Evolutionary conservation across 2,329 filamentous ascomycete genomes (phyloP), one percentile per base, ranked within the genome.

Genomic region (Cryphonectria radicalis): DNA sequence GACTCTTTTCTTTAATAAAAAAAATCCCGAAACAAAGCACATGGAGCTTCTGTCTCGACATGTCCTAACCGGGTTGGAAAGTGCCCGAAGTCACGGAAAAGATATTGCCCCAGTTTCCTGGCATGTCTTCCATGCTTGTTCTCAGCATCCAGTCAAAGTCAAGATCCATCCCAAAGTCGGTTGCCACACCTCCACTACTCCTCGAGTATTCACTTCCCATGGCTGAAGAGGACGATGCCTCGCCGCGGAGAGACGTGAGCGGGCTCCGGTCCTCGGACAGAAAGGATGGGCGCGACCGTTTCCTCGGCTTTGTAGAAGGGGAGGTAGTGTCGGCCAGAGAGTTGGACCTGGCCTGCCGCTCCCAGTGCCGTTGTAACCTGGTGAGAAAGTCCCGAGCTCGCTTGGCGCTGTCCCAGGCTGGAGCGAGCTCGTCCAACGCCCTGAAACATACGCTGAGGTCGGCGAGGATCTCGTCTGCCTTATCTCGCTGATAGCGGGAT

Each of bases 361-460:
- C 17, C 46, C 46, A 53, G 22, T 53, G 46, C 19, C 46, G 46
- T 14, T 53, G 46, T 53, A 53, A 4, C 19, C 69, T 32, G 22
- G 63, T 69, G 3, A 75, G 62, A 57, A 75, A 73, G 50, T 73
- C 69, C 4, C 63, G 70, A 6, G 67, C 73, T 19, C 71, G 62
- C 59, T 72, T 74, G 3, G 73, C 74, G 28, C 67, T 75, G 17
- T 75, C 70, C 46, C 46, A 53, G 46, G 46, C 46, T 19, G 46
- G 46, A 2, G 63, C 64, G 53, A 75, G 74, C 69, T 75, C 72
- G 32, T 74, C 74, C 40, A 75, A 43, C 4, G 74, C 74, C 10
- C 74, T 65, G 25, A 74, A 74, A 35, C 73, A 74, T 11, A 69
- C 65, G 55, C 62, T 71, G 6, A 75, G 68, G 55, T 74, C 59